Conservation (phyloP, 441 rosid species). For the Dalechampia spathulata region DNA sequence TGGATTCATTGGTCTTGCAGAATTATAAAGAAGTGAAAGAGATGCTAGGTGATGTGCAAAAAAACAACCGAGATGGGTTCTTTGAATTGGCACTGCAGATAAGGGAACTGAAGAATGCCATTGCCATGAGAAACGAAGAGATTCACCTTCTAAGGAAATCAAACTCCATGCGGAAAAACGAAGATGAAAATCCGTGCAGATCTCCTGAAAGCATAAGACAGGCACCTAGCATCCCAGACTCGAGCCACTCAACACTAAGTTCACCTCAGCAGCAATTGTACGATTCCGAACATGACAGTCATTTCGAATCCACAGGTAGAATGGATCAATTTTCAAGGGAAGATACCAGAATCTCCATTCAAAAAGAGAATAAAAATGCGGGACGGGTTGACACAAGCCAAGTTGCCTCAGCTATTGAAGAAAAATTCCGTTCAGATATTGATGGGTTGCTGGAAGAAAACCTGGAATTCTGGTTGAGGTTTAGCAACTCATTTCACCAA, state of each 20-base stretch:
- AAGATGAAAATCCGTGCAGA: constrained; percentile 17
- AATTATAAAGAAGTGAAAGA: constrained; percentile 62
- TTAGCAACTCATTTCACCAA: constrained; percentile 73
- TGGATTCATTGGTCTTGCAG: constrained; percentile 42
- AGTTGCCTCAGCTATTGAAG: constrained; percentile 39
- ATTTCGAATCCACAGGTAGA: constrained; percentile 15
- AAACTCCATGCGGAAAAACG: constrained; percentile 13
- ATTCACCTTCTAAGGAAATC: constrained; percentile 39
- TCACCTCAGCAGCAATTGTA: constrained; percentile 33
- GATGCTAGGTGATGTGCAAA: constrained; percentile 65
- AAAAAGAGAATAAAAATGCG: constrained; percentile 18
- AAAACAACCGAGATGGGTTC: constrained; percentile 68
- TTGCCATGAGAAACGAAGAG: constrained; percentile 52
- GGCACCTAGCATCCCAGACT: constrained; percentile 26
- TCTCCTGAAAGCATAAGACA: constrained; percentile 12
- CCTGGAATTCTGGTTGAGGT: constrained; percentile 91
- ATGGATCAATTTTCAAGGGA: neutral
- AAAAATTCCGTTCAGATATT: constrained; percentile 56
- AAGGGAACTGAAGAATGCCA: constrained; percentile 54
- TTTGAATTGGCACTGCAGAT: constrained; percentile 74
- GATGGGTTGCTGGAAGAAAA: constrained; percentile 80
- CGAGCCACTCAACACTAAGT: constrained; percentile 23
- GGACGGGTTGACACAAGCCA: constrained; percentile 16
- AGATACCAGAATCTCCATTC: constrained; percentile 20
- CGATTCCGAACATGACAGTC: constrained; percentile 15